phyloP scores from a whole-genome alignment of 768 basidiomycete genomes.

The Tylopilus plumbeoviolaceoides region DNA sequence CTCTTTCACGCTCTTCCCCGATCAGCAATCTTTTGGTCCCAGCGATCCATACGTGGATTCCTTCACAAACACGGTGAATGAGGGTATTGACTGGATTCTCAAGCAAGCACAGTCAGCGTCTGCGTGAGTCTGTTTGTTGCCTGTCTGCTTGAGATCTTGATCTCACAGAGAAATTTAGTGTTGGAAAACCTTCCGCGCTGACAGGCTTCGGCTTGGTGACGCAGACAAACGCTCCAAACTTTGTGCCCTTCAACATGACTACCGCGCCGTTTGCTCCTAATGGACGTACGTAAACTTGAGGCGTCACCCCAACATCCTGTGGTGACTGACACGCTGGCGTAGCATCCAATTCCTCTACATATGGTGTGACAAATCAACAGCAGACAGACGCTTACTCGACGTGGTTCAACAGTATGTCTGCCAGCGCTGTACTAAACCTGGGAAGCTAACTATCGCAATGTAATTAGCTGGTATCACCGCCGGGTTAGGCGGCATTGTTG shows the following conservation, averaged over 20 bases:
- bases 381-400: slow-evolving; percentile 49
- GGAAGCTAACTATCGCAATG: slow-evolving; percentile 3
- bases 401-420: slow-evolving; percentile 47
- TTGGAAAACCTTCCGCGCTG: slow-evolving; percentile 51
- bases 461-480: slow-evolving; percentile 37
- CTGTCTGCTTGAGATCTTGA: neutral
- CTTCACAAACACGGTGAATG: slow-evolving; percentile 50
- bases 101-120: slow-evolving; percentile 41
- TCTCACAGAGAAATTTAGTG: slow-evolving; percentile 31
- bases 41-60: slow-evolving; percentile 45
- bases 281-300: slow-evolving; percentile 17
- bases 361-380: slow-evolving; percentile 51
- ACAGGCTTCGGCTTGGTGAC: slow-evolving; percentile 64
- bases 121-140: slow-evolving; percentile 34
- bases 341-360: slow-evolving; percentile 30
- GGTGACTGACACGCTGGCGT: neutral
- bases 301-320: neutral
- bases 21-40: slow-evolving; percentile 54
- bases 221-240: slow-evolving; percentile 45
- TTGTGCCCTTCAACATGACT: slow-evolving; percentile 60
- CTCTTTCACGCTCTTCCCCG: slow-evolving; percentile 65
- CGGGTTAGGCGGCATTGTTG: slow-evolving; percentile 29
- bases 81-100: slow-evolving; percentile 53
- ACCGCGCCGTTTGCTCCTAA: slow-evolving; percentile 39
- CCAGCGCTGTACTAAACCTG: neutral